phyloP scores from a whole-genome alignment of 164 flowering plant genomes.

The Saururus chinensis region DNA sequence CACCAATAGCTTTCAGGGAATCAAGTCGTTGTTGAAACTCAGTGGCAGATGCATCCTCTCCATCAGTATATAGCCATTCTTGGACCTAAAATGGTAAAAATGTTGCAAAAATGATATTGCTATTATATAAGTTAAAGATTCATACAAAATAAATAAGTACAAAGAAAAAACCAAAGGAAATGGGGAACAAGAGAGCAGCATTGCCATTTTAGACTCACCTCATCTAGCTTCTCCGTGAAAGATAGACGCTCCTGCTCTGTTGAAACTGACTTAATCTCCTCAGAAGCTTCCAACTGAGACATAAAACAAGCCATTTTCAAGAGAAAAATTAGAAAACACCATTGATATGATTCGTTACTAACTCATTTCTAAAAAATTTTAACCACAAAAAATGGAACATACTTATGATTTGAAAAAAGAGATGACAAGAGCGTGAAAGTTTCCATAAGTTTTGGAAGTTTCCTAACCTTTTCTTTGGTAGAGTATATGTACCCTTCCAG shows the following conservation, averaged over 20 bases:
- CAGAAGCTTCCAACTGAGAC: constrained; percentile 66
- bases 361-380: not conserved
- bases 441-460: not conserved
- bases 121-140: not conserved
- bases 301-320: not conserved
- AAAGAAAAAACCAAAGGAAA: not conserved
- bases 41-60: constrained; percentile 83
- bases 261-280: constrained; percentile 51
- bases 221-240: constrained; percentile 74
- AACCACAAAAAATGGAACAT: not conserved
- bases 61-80: constrained; percentile 96
- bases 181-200: not conserved
- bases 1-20: constrained; percentile 62
- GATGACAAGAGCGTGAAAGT: not conserved
- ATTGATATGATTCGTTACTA: not conserved
- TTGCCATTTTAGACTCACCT: constrained; percentile 39
- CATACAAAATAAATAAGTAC: not conserved
- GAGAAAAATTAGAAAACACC: not conserved
- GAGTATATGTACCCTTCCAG: constrained; percentile 87
- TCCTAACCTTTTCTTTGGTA: constrained; percentile 80
- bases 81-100: constrained; percentile 44
- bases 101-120: not conserved
- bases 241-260: constrained; percentile 63
- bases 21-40: constrained; percentile 68
- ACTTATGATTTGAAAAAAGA: not conserved